Conservation (phyloP, 176 grass and related monocot genomes). For the Zoysia pacifica region DNA sequence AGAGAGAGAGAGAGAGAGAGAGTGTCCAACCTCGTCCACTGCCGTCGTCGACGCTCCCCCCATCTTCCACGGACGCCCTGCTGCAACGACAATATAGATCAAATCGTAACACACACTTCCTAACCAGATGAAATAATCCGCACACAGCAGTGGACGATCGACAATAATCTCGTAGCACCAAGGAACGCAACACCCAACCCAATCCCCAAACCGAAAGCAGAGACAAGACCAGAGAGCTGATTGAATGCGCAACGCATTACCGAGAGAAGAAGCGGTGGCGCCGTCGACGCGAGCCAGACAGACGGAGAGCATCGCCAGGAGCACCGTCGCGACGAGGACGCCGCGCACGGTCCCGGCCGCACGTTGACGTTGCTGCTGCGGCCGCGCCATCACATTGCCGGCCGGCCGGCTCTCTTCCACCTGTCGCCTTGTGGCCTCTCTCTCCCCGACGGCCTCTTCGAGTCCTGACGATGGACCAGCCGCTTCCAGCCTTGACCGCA, state of each 20-base stretch:
- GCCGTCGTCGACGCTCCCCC: not conserved
- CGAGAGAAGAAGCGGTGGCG: slow-evolving; percentile 4
- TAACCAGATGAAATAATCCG: not conserved
- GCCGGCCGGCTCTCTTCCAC: not conserved
- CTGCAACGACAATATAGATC: not conserved
- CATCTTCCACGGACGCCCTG: not conserved
- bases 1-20: not conserved
- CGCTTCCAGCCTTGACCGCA: slow-evolving; percentile 17
- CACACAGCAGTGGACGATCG: not conserved
- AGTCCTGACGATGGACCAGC: not conserved
- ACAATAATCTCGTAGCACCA: not conserved
- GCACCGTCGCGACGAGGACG: not conserved
- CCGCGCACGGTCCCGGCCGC: too few species aligned
- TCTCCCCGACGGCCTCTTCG: not conserved
- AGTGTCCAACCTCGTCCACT: not conserved
- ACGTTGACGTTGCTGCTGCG: not conserved
- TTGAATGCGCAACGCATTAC: not conserved
- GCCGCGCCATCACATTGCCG: slow-evolving; percentile 41
- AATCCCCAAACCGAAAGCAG: not conserved
- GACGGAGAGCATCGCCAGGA: slow-evolving; percentile 32
- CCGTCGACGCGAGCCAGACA: slow-evolving; percentile 34
- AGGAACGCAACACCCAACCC: not conserved
- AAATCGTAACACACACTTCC: not conserved
- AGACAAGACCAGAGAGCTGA: not conserved
- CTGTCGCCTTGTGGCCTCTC: not conserved